These are phyloP conservation scores for Aspergillus costaricaensis DNA, from an alignment of 2,329 filamentous ascomycete species.

Conservation along the genomic window DNA sequence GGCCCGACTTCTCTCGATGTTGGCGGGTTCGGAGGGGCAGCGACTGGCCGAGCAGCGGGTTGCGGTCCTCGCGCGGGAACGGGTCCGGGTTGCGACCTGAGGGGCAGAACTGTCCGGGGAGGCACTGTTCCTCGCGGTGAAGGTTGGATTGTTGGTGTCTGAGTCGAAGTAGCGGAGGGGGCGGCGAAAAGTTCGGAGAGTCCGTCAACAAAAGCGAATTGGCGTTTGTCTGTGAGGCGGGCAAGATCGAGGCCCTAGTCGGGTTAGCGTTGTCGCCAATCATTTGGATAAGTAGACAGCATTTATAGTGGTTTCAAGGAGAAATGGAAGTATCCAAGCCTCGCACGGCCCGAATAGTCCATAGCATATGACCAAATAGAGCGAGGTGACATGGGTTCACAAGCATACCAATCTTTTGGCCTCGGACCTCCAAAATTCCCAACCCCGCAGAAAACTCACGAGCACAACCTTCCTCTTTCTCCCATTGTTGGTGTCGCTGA, in stretches of 20 bases:
- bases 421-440: slow-evolving; percentile 75
- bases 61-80: slow-evolving; percentile 25
- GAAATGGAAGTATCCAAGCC: not conserved
- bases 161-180: slow-evolving; percentile 16
- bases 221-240: slow-evolving; percentile 56
- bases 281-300: not conserved
- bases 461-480: slow-evolving; percentile 63
- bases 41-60: slow-evolving; percentile 12
- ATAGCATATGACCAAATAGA: not conserved
- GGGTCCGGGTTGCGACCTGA: slow-evolving; percentile 29
- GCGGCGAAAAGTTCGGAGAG: slow-evolving; percentile 59
- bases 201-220: slow-evolving; percentile 75
- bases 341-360: not conserved
- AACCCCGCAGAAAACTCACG: slow-evolving; percentile 79
- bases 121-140: slow-evolving; percentile 19
- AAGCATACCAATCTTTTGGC: slow-evolving; percentile 64
- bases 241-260: slow-evolving; percentile 70
- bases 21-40: slow-evolving; percentile 17
- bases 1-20: slow-evolving; percentile 21
- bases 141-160: slow-evolving; percentile 13
- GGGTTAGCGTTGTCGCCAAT: not conserved
- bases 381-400: not conserved
- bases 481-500: slow-evolving; percentile 31
- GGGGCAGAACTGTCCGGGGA: slow-evolving; percentile 29
- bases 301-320: no score